Conservation (phyloP, 2,329 filamentous ascomycete genomes). For the Clarireedia homoeocarpa region DNA sequence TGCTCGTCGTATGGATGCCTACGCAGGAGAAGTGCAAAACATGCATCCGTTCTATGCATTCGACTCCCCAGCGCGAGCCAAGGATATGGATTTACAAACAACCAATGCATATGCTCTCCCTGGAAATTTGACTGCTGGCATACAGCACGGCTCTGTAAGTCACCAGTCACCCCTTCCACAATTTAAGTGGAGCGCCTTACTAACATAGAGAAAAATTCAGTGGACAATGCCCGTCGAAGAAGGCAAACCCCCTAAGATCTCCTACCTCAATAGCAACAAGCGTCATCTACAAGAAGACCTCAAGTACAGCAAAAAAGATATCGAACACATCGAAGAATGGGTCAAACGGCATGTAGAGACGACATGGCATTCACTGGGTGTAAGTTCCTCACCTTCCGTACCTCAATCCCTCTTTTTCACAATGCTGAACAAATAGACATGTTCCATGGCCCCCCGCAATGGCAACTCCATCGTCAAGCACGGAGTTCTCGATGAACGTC, state of each 20-base stretch:
- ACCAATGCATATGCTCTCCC: conserved; percentile 70
- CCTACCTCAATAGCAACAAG: conserved; percentile 55
- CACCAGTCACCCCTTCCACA: background rate
- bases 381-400: conserved; percentile 26
- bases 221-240: conserved; percentile 57
- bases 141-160: conserved; percentile 38
- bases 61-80: conserved; percentile 59
- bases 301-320: conserved; percentile 55
- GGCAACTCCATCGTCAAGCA: conserved; percentile 65
- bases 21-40: conserved; percentile 37
- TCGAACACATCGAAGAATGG: conserved; percentile 39
- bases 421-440: conserved; percentile 31
- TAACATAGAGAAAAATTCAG: background rate
- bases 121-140: conserved; percentile 31
- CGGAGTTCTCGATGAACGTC: conserved; percentile 33
- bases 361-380: conserved; percentile 31
- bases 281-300: conserved; percentile 54
- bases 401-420: too few species aligned
- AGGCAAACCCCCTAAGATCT: conserved; percentile 38
- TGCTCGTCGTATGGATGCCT: conserved; percentile 46
- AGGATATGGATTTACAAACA: conserved; percentile 67
- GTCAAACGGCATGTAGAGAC: conserved; percentile 52
- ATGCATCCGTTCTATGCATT: conserved; percentile 68
- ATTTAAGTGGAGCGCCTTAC: background rate
- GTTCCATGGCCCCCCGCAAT: conserved; percentile 33